Base-by-base conservation (phyloP, 805 yeast genomes). In the Saccharomycopsis sp. region DNA sequence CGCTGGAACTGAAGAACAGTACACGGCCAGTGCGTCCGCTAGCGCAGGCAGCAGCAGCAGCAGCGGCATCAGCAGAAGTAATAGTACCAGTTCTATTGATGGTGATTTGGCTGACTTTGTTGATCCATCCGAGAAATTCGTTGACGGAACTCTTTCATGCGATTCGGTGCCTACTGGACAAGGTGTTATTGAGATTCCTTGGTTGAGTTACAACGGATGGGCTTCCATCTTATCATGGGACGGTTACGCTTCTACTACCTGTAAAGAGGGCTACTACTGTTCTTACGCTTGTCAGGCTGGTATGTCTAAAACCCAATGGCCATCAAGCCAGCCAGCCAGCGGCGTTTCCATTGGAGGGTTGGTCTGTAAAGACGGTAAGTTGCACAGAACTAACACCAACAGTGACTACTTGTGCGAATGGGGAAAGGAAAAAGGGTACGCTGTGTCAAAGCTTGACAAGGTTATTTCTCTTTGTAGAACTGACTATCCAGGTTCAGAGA, bases 231-330 rank as follows among this genome's bases (percentile, higher is more conserved):
- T 70, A 46, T 75, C 79, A 68, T 71, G 74, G 58, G 79, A 79
- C 61, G 76, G 80, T 63, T 84, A 85, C 76, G 83, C 89, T 62
- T 80, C 90, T 60, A 79, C 87, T 54, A 77, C 80, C 52, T 92
- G 99, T 79, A 71, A 76, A 62, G 97, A 91, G 65, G 98, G 97
- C 59, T 82, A 82, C 68, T 90, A 89, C 84, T 92, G 99, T 77
- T 92, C 98, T 60, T 92, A 92, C 75, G 96, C 98, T 60, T 92
- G 99, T 79, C 95, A 91, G 78, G 84, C 97, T 50, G 99, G 98
- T 81, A 89, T 90, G 97, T 89, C 97, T 68, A 92, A 92, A 84
- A 90, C 97, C 57, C 99, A 92, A 79, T 92, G 96, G 96, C 98
- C 98, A 63, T 74, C 85, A 51, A 64, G 70, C 57, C 99, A 92